Evolutionary conservation across 805 yeast species (phyloP), one percentile per base, ranked within the genome.

Genomic region (Myxozyma kluyveri): DNA sequence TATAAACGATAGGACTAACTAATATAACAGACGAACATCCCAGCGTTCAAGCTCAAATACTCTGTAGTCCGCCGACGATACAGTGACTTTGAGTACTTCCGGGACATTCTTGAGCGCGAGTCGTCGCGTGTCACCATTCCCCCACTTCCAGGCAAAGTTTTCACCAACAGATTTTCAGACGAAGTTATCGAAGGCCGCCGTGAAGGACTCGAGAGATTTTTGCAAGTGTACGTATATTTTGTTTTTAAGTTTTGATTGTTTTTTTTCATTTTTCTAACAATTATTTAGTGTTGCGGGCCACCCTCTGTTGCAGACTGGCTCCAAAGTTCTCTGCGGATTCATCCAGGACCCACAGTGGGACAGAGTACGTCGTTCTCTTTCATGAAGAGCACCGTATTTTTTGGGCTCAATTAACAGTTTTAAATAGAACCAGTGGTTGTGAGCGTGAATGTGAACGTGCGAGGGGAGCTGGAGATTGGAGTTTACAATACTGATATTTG

Each of bases 311-410:
- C 98, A 93, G 70, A 86, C 96, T 0, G 95, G 95, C 0, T 77
- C 91, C 19, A 80, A 81, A 61, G 81, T 84, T 0, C 75, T 90
- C 57, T 82, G 83, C 51, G 83, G 88, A 47, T 91, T 93, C 63
- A 82, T 93, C 48, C 96, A 91, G 68, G 90, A 87, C 63, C 95
- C 88, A 3, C 75, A 72, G 36, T 88, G 95, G 95, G 87, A 79
- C 59, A 73, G 74, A 60, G 57, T 59, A 56, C 4, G 61, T n/a
- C n/a, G n/a, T 36, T n/a, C 39, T 4, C 21, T 18, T 6, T 17
- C 24, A 26, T 4, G 19, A 35, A n/a, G 12, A n/a, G 12, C 35
- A n/a, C 35, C 14, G n/a, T 31, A n/a, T 31, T 31, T n/a, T 31
- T 31, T 12, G 12, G 35, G 31, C 18, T 17, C 5, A 5, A 14